phyloP scores from a whole-genome alignment of 2,329 filamentous ascomycete species.

The Fusarium brachygibbosum region DNA sequence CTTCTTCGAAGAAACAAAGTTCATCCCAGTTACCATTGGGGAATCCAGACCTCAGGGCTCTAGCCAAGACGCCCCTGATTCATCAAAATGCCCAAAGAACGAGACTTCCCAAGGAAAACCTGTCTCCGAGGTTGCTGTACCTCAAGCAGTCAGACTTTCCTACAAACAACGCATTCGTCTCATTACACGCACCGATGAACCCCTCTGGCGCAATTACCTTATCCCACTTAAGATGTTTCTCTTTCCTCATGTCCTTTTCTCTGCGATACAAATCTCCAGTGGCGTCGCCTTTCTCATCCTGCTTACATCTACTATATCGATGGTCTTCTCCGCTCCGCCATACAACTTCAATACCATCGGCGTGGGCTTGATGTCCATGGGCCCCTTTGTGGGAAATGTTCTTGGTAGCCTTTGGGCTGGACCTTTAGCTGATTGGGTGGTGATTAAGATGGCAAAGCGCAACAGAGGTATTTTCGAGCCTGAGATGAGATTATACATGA shows the following conservation, averaged over 20 bases:
- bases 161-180: conserved; percentile 37
- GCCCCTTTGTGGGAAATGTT: conserved; percentile 55
- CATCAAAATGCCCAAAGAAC: neutral
- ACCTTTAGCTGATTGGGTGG: conserved; percentile 55
- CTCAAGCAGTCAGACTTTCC: neutral
- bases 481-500: conserved; percentile 57
- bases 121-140: neutral
- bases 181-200: conserved; percentile 38
- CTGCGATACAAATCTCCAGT: conserved; percentile 55
- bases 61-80: neutral
- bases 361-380: conserved; percentile 48
- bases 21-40: conserved; percentile 32
- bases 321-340: conserved; percentile 53
- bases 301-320: conserved; percentile 49
- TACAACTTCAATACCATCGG: conserved; percentile 49
- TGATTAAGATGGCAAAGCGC: conserved; percentile 53
- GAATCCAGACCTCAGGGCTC: neutral
- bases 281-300: conserved; percentile 39
- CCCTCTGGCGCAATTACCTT: conserved; percentile 30
- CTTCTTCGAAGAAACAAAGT: conserved; percentile 51
- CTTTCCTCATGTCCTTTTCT: conserved; percentile 58
- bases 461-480: conserved; percentile 60
- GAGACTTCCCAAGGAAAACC: neutral
- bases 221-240: conserved; percentile 34
- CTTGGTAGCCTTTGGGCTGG: conserved; percentile 58